Base-by-base conservation (phyloP, 305 asterid species). In the Petunia hybrid region DNA sequence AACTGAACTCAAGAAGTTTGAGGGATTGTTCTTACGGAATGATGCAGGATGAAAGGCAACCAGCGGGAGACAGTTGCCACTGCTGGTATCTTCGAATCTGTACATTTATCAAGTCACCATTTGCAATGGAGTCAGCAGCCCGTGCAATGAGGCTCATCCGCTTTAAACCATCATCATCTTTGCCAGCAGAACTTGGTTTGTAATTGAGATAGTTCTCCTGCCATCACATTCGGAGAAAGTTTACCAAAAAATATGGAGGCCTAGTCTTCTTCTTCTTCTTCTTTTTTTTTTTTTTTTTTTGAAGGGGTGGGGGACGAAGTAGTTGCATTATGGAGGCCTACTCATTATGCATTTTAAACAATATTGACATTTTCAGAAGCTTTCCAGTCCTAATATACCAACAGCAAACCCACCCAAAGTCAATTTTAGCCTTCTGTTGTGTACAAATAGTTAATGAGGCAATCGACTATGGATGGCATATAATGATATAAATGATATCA, bases 181-280 rank as follows among this genome's bases (percentile, higher is more conserved):
- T 91, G 83, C 90, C 92, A 38, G 76, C 88, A 80, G 94, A 84
- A 84, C 91, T 93, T 83, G 99, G 99, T 81, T 91, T 92, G 86
- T 93, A 94, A 80, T 94, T 97, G 80, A 97, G 84, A 85, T 97
- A 97, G 82, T 97, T 97, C 89, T 97, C 99, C 99, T 97, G 95
- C 78, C 78, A 74, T 53, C 48, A 74, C 46, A 38, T 53, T 14
- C 8, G 0, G 64, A 73, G 53, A 73, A 16, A 53, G 62, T 73
- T 38, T 6, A 73, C 38, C 61, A 73, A 51, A 73, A 35, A 60
- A 51, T 73, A 73, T 73, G n/a, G n/a, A n/a, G n/a, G n/a, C n/a
- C n/a, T n/a, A n/a, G n/a, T n/a, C n/a, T n/a, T n/a, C n/a, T n/a
- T n/a, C n/a, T n/a, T n/a, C n/a, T n/a, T n/a, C n/a, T n/a, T n/a